phyloP scores from a whole-genome alignment of 208 protist genomes.

The Leptomonas seymouri region DNA sequence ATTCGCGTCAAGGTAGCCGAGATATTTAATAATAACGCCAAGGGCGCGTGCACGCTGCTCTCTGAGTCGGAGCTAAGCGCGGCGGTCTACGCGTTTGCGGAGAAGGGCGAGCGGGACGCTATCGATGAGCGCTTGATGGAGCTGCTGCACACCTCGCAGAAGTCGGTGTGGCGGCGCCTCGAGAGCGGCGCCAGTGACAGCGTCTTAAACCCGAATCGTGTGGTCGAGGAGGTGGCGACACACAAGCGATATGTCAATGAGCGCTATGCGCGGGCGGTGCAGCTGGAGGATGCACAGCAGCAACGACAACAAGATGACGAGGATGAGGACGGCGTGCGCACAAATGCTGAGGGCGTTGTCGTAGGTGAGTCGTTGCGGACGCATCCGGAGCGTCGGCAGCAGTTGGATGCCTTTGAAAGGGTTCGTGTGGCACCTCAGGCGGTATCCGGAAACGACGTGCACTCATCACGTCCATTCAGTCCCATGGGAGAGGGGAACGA shows the following conservation, averaged over 20 bases:
- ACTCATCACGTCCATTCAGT: too few species aligned
- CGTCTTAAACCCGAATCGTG: constrained; percentile 60
- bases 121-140: constrained; percentile 84
- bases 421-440: constrained; percentile 9
- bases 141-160: constrained; percentile 74
- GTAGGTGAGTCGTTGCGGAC: not conserved
- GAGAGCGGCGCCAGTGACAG: constrained; percentile 55
- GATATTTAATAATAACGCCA: constrained; percentile 81
- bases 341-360: not conserved
- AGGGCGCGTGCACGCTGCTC: constrained; percentile 77
- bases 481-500: constrained; percentile 1
- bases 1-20: constrained; percentile 88
- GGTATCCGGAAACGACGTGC: not conserved
- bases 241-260: constrained; percentile 81
- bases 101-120: constrained; percentile 86
- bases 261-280: constrained; percentile 53
- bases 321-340: constrained; percentile 13
- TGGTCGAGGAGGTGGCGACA: constrained; percentile 53
- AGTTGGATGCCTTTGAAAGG: constrained; percentile 26
- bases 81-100: constrained; percentile 89
- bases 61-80: constrained; percentile 83
- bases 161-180: constrained; percentile 70
- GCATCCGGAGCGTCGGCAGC: not conserved
- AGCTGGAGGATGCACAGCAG: constrained; percentile 34
- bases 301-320: constrained; percentile 19